A percentile compares a stretch with the other conserved stretches of the same genome.
phyloP scores from a whole-genome alignment of 2,329 filamentous ascomycete species.

The Pseudogymnoascus sp. region DNA sequence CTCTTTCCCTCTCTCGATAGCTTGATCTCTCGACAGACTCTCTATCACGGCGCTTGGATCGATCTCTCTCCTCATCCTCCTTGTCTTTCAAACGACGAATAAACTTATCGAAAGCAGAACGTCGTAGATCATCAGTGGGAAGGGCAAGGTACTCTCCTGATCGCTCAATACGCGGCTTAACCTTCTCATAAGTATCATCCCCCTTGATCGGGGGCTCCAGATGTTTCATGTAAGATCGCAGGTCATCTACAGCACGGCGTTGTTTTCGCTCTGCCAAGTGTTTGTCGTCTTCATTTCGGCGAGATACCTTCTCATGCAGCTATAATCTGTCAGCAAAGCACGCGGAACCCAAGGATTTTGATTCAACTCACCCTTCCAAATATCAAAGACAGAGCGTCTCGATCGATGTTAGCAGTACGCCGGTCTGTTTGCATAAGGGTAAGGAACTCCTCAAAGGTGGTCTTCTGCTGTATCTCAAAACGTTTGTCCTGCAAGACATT shows the following conservation, averaged over 20 bases:
- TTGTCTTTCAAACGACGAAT: constrained; percentile 86
- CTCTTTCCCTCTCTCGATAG: constrained; percentile 44
- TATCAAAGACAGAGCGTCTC: constrained; percentile 68
- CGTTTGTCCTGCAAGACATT: constrained; percentile 62
- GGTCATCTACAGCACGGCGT: constrained; percentile 71
- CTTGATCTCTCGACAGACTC: constrained; percentile 35
- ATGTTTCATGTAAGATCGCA: constrained; percentile 81
- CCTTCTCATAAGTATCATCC: constrained; percentile 80
- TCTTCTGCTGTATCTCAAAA: constrained; percentile 81
- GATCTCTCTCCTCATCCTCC: constrained; percentile 72
- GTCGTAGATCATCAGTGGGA: constrained; percentile 71
- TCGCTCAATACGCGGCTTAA: constrained; percentile 70
- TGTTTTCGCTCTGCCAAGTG: constrained; percentile 75
- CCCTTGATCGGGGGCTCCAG: constrained; percentile 73
- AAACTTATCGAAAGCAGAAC: constrained; percentile 82
- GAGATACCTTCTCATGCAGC: constrained; percentile 78
- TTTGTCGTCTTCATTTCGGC: constrained; percentile 76
- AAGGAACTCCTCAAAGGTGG: constrained; percentile 81
- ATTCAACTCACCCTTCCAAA: constrained; percentile 61
- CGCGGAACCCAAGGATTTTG: background rate
- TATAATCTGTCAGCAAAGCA: constrained; percentile 29
- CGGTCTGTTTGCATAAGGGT: constrained; percentile 74
- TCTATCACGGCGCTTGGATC: constrained; percentile 49
- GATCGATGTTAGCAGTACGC: constrained; percentile 79
- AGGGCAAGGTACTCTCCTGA: constrained; percentile 78